phyloP scores from a whole-genome alignment of 2,329 filamentous ascomycete genomes.

The Coniella lustricola region DNA sequence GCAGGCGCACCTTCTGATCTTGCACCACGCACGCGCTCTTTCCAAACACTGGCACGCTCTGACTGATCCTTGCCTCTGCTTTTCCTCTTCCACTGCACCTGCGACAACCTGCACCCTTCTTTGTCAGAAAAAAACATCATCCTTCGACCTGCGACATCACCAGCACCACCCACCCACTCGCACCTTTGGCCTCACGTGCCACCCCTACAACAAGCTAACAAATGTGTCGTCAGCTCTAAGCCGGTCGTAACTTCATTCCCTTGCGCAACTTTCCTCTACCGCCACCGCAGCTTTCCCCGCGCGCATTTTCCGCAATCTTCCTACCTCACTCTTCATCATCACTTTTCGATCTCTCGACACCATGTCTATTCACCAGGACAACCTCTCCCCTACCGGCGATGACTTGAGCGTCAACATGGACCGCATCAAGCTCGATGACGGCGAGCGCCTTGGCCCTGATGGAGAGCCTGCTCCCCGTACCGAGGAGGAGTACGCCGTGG shows the following conservation, averaged over 20 bases:
- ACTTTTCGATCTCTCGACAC: constrained; percentile 19
- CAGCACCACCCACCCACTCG: background rate
- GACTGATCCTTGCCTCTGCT: background rate
- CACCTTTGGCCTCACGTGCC: background rate
- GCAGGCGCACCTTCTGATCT: background rate
- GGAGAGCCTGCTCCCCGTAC: constrained; percentile 80
- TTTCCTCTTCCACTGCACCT: background rate
- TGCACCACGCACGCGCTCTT: background rate
- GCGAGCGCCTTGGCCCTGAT: constrained; percentile 57
- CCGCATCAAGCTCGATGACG: constrained; percentile 59
- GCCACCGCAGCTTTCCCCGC: background rate
- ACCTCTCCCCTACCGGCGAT: constrained; percentile 50
- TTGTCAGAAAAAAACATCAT: too few species aligned
- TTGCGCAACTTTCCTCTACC: constrained; percentile 10
- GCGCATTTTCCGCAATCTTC: background rate
- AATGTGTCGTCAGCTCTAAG: constrained; percentile 12
- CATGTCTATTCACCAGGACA: constrained; percentile 60
- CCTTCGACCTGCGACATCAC: background rate
- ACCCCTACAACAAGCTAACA: constrained; percentile 1
- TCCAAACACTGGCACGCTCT: background rate
- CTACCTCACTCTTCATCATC: background rate
- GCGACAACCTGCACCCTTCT: too few species aligned
- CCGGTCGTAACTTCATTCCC: background rate
- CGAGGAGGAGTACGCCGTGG: constrained; percentile 91
- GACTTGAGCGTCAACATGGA: constrained; percentile 56